A percentile compares a stretch with the other conserved stretches of the same genome.
Evolutionary conservation across 306 rosid species (phyloP).

Genomic region (Trifolium subterraneum): DNA sequence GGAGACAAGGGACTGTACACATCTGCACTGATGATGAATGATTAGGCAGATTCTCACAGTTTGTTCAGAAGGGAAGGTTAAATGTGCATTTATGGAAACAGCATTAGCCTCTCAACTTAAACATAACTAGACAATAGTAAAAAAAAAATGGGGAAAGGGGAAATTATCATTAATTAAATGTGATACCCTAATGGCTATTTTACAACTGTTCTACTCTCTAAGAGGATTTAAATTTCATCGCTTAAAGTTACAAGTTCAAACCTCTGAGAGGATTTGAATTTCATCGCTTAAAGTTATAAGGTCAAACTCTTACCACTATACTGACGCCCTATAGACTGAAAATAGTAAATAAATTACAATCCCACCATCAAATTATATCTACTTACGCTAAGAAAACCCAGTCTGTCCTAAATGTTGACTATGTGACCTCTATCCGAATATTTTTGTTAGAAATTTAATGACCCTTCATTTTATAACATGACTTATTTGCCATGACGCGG

Average conservation of each 20-base stretch:
- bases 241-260: too few relatives aligned
- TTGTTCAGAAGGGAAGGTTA: conserved; percentile 1
- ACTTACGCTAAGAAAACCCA: conserved; percentile 19
- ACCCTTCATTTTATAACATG: conserved; percentile 23
- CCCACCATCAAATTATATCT: conserved; percentile 19
- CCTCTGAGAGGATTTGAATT: too few relatives aligned
- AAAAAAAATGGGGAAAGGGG: too few relatives aligned
- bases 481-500: neutral
- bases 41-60: conserved; percentile 18
- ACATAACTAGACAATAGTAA: neutral
- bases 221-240: too few relatives aligned
- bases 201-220: too few relatives aligned
- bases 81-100: conserved; percentile 17
- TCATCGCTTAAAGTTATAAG: too few relatives aligned
- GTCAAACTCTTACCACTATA: too few relatives aligned
- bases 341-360: conserved; percentile 21
- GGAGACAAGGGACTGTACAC: conserved; percentile 75
- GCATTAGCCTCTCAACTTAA: conserved; percentile 22
- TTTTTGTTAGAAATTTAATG: conserved; percentile 3
- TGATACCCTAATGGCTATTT: too few relatives aligned
- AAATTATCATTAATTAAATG: too few relatives aligned
- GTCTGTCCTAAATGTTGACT: conserved; percentile 27
- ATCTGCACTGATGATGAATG: conserved; percentile 55
- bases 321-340: neutral
- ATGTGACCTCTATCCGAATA: neutral